These are phyloP conservation scores for Medicago ruthenica DNA, from an alignment of 306 rosid species.

Conservation along the genomic window DNA sequence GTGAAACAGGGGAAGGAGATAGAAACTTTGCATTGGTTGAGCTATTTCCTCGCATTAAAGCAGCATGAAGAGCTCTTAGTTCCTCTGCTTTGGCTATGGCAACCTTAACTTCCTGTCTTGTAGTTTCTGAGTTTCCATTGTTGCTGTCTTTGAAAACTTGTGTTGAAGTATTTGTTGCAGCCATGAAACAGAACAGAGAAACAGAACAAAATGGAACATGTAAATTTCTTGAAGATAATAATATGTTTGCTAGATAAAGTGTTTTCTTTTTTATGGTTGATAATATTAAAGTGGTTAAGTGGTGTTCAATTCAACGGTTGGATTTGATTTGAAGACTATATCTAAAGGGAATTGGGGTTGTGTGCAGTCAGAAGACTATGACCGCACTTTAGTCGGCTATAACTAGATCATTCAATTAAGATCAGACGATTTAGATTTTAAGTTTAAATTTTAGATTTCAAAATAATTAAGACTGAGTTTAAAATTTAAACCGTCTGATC, in stretches of 20 bases:
- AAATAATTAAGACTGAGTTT: too few species aligned
- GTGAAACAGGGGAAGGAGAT: constrained; percentile 68
- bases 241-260: too few species aligned
- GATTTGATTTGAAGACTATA: constrained; percentile 50
- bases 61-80: constrained; percentile 92
- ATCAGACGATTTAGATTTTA: too few species aligned
- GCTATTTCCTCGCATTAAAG: constrained; percentile 72
- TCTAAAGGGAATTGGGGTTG: constrained; percentile 8
- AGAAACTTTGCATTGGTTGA: constrained; percentile 64
- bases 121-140: constrained; percentile 52
- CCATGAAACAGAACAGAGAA: constrained; percentile 66
- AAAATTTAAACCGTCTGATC: too few species aligned
- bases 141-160: constrained; percentile 54
- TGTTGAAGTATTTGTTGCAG: constrained; percentile 49
- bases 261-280: too few species aligned
- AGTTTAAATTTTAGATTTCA: too few species aligned
- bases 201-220: constrained; percentile 46
- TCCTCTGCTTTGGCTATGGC: constrained; percentile 98
- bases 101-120: constrained; percentile 74
- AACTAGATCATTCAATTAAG: too few species aligned
- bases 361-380: too few species aligned
- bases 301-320: constrained; percentile 50
- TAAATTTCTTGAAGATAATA: constrained; percentile 45
- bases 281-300: constrained; percentile 36
- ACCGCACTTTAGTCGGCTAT: too few species aligned